Base-by-base conservation (phyloP, 192 early-diverging fungal genomes). In the Entomortierella beljakovae region DNA sequence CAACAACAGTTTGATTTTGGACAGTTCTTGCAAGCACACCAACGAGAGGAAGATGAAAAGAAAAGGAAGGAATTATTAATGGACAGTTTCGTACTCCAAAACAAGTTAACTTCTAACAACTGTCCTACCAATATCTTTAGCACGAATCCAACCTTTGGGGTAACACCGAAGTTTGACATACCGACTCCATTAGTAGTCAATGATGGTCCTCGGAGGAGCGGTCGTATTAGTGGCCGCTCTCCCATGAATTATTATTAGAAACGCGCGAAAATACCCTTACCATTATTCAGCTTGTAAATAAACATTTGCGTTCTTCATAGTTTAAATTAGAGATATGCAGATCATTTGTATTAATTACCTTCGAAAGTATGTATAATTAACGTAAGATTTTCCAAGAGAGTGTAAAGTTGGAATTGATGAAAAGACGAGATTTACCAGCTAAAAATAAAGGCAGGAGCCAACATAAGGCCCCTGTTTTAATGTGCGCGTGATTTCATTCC, bases 1-100 rank as follows among this genome's bases (percentile, higher is more conserved):
- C 74, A 77, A 23, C 74, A 77, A 38, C 66, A 77, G 48, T 63
- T 64, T 40, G 74, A 77, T 29, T 77, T 77, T 64, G 65, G 66
- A 26, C 66, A 69, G 48, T 77, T 69, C 23, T 46, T 77, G 31
- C 74, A 77, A 48, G 35, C 52, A 3, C 43, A 46, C 43, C 60
- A 55, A 31, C 58, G 57, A 46, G 32, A 29, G 13, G 64, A 75
- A 11, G 72, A 75, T 32, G 57, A 67, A 8, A 66, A 57, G 29
- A 66, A 46, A 22, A 48, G 35, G 23, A 64, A 60, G 33, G 64
- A 68, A 2, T 42, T 34, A 5, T 1, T 63, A 15, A 37, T 71
- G 29, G 57, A 46, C 3, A 60, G 51, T 43, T 56, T 57, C 38
- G 50, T 23, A 37, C 49, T 61, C 28, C 59, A 48, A 16, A 48